phyloP scores from a whole-genome alignment of 2,329 filamentous ascomycete genomes.

The Phyllachora maydis region DNA sequence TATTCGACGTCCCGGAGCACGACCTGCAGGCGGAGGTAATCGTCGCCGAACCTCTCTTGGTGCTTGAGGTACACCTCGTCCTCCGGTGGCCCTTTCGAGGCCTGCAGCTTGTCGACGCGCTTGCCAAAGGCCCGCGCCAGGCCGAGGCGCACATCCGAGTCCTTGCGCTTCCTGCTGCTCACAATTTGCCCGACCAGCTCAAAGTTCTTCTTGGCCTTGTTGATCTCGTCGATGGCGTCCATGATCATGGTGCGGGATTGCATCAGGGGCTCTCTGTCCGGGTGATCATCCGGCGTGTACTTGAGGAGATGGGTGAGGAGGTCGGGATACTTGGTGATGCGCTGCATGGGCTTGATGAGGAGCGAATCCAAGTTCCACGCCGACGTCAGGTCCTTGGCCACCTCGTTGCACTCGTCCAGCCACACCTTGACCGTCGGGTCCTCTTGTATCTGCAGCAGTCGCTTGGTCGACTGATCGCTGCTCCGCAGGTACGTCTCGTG shows the following conservation, averaged over 20 bases:
- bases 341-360: constrained; percentile 92
- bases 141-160: constrained; percentile 69
- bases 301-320: constrained; percentile 64
- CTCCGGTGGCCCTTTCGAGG: constrained; percentile 43
- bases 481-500: constrained; percentile 44
- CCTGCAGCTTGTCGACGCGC: constrained; percentile 64
- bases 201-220: constrained; percentile 87
- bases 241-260: constrained; percentile 31
- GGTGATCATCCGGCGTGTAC: constrained; percentile 63
- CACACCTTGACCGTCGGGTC: constrained; percentile 54
- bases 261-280: constrained; percentile 49
- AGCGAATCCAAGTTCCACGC: constrained; percentile 92
- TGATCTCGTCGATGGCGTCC: constrained; percentile 64
- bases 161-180: constrained; percentile 63
- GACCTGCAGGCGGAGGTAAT: constrained; percentile 81
- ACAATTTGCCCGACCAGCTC: constrained; percentile 85
- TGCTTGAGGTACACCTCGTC: constrained; percentile 66
- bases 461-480: constrained; percentile 39
- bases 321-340: constrained; percentile 83
- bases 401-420: constrained; percentile 82
- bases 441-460: constrained; percentile 39
- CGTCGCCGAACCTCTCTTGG: constrained; percentile 74
- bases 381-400: constrained; percentile 76
- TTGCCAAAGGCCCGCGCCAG: constrained; percentile 80
- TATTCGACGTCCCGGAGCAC: constrained; percentile 86